Base-by-base conservation (phyloP, 176 grass and related monocot species). In the Melocanna baccifera region DNA sequence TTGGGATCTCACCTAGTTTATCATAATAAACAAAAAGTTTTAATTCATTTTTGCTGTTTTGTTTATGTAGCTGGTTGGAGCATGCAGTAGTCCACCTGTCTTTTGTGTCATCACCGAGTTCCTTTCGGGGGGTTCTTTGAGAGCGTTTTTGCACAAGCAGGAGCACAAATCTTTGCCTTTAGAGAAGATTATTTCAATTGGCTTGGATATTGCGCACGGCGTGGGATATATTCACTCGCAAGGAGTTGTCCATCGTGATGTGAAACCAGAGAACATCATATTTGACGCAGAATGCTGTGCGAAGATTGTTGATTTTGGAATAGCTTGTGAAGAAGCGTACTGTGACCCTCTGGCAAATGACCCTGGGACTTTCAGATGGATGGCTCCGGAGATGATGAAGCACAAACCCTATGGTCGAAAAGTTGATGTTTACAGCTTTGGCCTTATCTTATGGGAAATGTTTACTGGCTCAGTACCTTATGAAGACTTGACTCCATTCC, bases 381-480 rank as follows among this genome's bases (percentile, higher is more conserved):
- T 99, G 96, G 96, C 96, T 11, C 96, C 96, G 6, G 96, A 99
- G 82, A 94, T 94, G 89, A 93, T 99, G 66, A 88, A 90, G 70
- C 93, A 79, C 61, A 91, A 92, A 26, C 62, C 73, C 2, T 99
- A 96, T 77, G 80, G 91, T 47, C 86, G 88, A 45, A 99, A 96
- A 80, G 91, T 96, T n/a, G 96, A 99, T 81, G 96, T 99, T 13
- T 99, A 96, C 70, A 96, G 96, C 85, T 99, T 99, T 45, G 93
- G 96, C 6, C 86, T 99, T n/a, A 87, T 99, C 68, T 70, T 99
- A 39, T 99, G 96, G 93, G 93, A 99, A 50, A 96, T 99, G 96
- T 72, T 94, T 80, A 87, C 91, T 2, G 93, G 96, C 22, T 72
- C 85, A 26, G 79, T 92, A 37, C 96, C 93, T 25, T 99, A 95